phyloP scores from a whole-genome alignment of 2,329 filamentous ascomycete genomes.

The Colletotrichum eleusines region DNA sequence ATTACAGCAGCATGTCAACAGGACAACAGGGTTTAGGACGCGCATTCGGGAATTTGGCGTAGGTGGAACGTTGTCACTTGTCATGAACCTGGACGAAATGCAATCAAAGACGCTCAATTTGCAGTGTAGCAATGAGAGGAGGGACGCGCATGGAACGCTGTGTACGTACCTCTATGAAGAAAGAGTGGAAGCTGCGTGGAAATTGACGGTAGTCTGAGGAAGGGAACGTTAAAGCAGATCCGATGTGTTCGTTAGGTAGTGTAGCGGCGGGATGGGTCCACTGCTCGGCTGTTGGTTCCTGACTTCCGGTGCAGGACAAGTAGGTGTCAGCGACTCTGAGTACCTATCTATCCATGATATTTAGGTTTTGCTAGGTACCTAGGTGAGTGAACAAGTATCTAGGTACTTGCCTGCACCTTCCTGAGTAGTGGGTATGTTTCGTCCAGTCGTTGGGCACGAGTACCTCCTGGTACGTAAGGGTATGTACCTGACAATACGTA shows the following conservation, averaged over 20 bases:
- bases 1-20: background rate
- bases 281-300: constrained; percentile 36
- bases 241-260: background rate
- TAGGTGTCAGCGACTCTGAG: background rate
- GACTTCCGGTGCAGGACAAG: constrained; percentile 21
- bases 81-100: constrained; percentile 38
- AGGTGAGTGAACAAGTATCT: rapidly evolving
- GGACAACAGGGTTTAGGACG: constrained; percentile 6
- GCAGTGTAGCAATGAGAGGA: constrained; percentile 19
- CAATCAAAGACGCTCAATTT: constrained; percentile 13
- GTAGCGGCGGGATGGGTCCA: constrained; percentile 22
- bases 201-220: constrained; percentile 32
- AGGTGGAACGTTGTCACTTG: constrained; percentile 38
- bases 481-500: background rate
- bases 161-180: background rate
- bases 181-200: constrained; percentile 24
- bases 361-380: too few relatives aligned
- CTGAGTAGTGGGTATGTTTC: background rate
- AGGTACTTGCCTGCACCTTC: too few relatives aligned
- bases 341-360: background rate
- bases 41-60: background rate
- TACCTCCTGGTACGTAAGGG: background rate
- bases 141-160: background rate
- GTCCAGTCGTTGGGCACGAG: background rate
- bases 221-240: constrained; percentile 37